phyloP scores from a whole-genome alignment of 306 rosid species.

The Potentilla sterilis region DNA sequence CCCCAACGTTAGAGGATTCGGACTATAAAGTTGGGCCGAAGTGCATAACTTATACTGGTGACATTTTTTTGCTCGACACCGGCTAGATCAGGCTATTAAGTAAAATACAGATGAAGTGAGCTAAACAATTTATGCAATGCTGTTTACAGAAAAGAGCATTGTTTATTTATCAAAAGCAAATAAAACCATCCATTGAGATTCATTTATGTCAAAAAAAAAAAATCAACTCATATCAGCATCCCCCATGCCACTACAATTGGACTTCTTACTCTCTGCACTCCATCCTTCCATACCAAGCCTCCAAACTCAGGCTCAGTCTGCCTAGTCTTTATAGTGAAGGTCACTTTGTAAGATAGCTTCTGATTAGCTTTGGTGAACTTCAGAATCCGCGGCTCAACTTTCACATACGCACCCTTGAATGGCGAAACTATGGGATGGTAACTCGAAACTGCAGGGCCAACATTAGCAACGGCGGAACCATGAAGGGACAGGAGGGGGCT shows the following conservation, averaged over 20 bases:
- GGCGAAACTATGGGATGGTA: constrained; percentile 65
- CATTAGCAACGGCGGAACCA: no score
- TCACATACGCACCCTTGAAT: constrained; percentile 63
- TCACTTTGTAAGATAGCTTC: constrained; percentile 59
- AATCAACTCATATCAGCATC: constrained; percentile 39
- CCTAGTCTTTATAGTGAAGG: constrained; percentile 41
- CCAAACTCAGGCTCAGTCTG: constrained; percentile 76
- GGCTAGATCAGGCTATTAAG: no score
- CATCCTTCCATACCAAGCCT: constrained; percentile 89
- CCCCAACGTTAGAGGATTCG: no score
- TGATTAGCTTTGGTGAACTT: constrained; percentile 63
- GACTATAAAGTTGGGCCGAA: no score
- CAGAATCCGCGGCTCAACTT: constrained; percentile 66
- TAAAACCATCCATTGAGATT: constrained; percentile 1
- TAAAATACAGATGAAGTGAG: neutral
- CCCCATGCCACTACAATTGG: constrained; percentile 64
- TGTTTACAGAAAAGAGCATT: neutral
- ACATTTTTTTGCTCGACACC: no score
- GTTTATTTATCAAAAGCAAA: constrained; percentile 6
- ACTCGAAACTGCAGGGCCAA: constrained; percentile 63
- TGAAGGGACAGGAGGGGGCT: no score
- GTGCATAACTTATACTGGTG: no score
- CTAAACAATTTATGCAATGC: neutral
- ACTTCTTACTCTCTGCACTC: constrained; percentile 80
- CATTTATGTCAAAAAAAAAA: neutral